These are phyloP conservation scores for Nitzschia sp. DNA, from an alignment of 108 stramenopile genomes.

Conservation along the genomic window DNA sequence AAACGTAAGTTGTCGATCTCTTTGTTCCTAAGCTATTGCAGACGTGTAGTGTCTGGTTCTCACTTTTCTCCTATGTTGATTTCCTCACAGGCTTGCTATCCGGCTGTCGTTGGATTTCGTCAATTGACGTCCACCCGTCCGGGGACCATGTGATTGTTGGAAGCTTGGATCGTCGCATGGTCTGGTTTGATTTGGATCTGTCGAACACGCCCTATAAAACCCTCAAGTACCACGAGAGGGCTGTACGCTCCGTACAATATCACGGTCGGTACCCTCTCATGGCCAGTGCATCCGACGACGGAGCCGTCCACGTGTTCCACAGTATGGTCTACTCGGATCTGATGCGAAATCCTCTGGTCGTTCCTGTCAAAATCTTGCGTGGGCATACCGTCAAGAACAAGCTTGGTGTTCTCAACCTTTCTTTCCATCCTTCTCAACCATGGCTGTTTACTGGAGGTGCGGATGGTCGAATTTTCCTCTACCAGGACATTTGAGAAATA, in stretches of 20 bases:
- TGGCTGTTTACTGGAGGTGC: conserved; percentile 98
- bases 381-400: conserved; percentile 84
- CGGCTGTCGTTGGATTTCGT: conserved; percentile 97
- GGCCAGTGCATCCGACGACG: conserved; percentile 98
- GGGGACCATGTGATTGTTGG: conserved; percentile 97
- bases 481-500: conserved; percentile 93
- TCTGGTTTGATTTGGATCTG: conserved; percentile 99
- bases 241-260: conserved; percentile 78
- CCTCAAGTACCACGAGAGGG: conserved; percentile 93
- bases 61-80: conserved; percentile 13
- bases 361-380: conserved; percentile 97
- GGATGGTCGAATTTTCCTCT: conserved; percentile 92
- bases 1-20: conserved; percentile 52
- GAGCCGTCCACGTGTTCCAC: conserved; percentile 97
- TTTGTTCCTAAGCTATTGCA: not conserved
- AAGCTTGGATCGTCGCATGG: conserved; percentile 92
- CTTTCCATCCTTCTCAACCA: conserved; percentile 98
- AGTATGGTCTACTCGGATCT: conserved; percentile 95
- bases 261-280: conserved; percentile 93
- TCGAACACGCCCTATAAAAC: conserved; percentile 94
- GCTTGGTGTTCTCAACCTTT: conserved; percentile 84
- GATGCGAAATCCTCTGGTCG: conserved; percentile 95
- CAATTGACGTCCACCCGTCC: conserved; percentile 90
- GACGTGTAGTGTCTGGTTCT: no score
- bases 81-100: conserved; percentile 62